Conservation (phyloP, 1,284 basidiomycete genomes). For the Taiwanofungus camphoratus region DNA sequence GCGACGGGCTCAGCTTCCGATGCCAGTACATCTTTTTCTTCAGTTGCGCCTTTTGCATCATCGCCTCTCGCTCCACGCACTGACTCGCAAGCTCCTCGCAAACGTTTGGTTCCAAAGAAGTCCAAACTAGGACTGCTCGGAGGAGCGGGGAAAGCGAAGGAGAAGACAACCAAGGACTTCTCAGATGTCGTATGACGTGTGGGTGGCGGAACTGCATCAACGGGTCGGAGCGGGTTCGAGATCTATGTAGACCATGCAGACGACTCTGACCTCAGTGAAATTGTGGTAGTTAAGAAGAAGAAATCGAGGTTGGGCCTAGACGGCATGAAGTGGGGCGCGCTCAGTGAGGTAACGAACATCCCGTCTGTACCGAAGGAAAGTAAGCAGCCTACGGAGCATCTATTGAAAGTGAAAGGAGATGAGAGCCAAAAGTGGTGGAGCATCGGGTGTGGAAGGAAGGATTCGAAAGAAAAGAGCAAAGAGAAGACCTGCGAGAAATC, state of each 20-base stretch:
- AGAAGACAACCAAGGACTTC: constrained; percentile 40
- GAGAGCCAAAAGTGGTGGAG: constrained; percentile 75
- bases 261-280: constrained; percentile 61
- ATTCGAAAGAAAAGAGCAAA: constrained; percentile 44
- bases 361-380: constrained; percentile 25
- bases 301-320: constrained; percentile 60
- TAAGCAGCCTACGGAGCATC: constrained; percentile 18
- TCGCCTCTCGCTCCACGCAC: constrained; percentile 29
- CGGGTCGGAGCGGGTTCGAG: constrained; percentile 49
- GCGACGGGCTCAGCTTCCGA: constrained; percentile 35
- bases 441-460: constrained; percentile 62
- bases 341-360: constrained; percentile 59
- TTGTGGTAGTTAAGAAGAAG: constrained; percentile 74
- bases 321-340: constrained; percentile 52
- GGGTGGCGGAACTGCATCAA: constrained; percentile 35
- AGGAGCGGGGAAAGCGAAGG: constrained; percentile 26
- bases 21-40: constrained; percentile 23
- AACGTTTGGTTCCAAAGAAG: constrained; percentile 66
- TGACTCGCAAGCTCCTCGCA: constrained; percentile 31
- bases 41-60: constrained; percentile 26
- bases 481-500: no score
- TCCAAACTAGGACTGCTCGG: constrained; percentile 58
- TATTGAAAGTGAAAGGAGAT: constrained; percentile 47
- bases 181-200: constrained; percentile 58
- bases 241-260: constrained; percentile 65